Base-by-base conservation (phyloP, 768 basidiomycete species). In the Ramaria sp. region DNA sequence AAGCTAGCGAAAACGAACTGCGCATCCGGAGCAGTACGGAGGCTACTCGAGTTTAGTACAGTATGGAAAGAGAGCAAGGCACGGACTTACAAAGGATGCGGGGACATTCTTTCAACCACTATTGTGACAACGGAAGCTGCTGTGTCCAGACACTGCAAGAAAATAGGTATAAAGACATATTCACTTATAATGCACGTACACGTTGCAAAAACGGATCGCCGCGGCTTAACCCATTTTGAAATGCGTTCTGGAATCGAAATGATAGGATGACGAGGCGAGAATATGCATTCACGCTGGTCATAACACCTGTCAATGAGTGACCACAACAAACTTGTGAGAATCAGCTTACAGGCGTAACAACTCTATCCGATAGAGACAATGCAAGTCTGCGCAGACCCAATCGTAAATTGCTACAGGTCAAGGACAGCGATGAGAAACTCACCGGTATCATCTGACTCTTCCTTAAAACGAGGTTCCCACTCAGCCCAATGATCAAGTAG, bases 101-200 rank as follows among this genome's bases (percentile, higher is more conserved):
- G 63, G 6, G 63, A 59, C 37, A 63, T 57, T 7, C 51, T 51
- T 0, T 63, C 63, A 27, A 64, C 59, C 7, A 61, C 53, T 22
- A 51, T 59, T 7, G 31, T 31, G 24, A 56, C 24, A 50, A 51
- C 42, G 55, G n/a, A 62, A 34, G 30, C 22, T 19, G 27, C 59
- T 11, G 83, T 79, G 61, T 78, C 53, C 9, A 51, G 49, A 22
- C 57, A 58, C 51, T 58, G n/a, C 19, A 33, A 11, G 33, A 54
- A 7, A 58, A 47, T 34, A 24, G 22, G 30, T 17, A 55, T 17
- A 24, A 39, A 20, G 17, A 37, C 5, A 39, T 10, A 72, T 69
- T 62, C 82, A 78, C n/a, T 68, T 72, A 67, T 75, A 72, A 61
- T 86, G 78, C 9, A 34, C 45, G 24, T 49, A 57, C 55, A 9